These are phyloP conservation scores for Monilinia laxa DNA, from an alignment of 2,329 filamentous ascomycete genomes.

Conservation along the genomic window DNA sequence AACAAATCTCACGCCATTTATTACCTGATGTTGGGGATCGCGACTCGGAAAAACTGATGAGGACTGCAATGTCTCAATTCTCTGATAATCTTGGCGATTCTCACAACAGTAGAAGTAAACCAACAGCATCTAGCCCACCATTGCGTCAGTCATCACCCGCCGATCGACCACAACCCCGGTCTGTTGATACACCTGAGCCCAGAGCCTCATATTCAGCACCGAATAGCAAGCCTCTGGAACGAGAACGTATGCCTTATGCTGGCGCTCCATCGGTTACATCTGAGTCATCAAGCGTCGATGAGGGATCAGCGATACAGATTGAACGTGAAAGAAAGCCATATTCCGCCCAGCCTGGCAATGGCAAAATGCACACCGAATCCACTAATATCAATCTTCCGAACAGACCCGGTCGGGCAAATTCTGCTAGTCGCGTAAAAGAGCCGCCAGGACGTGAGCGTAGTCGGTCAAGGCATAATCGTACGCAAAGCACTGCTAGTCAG, in stretches of 20 bases:
- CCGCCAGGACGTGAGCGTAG: slow-evolving; percentile 18
- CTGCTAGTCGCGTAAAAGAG: slow-evolving; percentile 30
- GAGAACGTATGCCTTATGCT: slow-evolving; percentile 43
- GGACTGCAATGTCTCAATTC: slow-evolving; percentile 56
- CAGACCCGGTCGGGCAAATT: slow-evolving; percentile 32
- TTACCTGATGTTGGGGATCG: slow-evolving; percentile 62
- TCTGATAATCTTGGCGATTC: slow-evolving; percentile 47
- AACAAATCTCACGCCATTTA: slow-evolving; percentile 71
- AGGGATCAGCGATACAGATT: slow-evolving; percentile 47
- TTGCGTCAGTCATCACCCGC: slow-evolving; percentile 33
- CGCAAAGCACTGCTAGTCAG: slow-evolving; percentile 31
- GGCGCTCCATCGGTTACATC: slow-evolving; percentile 37
- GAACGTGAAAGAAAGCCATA: slow-evolving; percentile 68
- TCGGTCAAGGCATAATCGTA: slow-evolving; percentile 25
- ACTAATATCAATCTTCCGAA: slow-evolving; percentile 25
- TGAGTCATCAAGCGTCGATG: slow-evolving; percentile 45
- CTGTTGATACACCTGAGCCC: slow-evolving; percentile 32
- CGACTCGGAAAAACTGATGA: slow-evolving; percentile 58
- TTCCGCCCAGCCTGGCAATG: slow-evolving; percentile 55
- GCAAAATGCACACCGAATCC: slow-evolving; percentile 53
- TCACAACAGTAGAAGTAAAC: slow-evolving; percentile 40
- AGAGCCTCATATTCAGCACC: slow-evolving; percentile 31
- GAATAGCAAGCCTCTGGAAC: slow-evolving; percentile 40
- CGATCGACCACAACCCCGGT: slow-evolving; percentile 28
- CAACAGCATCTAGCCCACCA: slow-evolving; percentile 34